phyloP scores from a whole-genome alignment of 169 alveolate genomes.

The Theileria equi region DNA sequence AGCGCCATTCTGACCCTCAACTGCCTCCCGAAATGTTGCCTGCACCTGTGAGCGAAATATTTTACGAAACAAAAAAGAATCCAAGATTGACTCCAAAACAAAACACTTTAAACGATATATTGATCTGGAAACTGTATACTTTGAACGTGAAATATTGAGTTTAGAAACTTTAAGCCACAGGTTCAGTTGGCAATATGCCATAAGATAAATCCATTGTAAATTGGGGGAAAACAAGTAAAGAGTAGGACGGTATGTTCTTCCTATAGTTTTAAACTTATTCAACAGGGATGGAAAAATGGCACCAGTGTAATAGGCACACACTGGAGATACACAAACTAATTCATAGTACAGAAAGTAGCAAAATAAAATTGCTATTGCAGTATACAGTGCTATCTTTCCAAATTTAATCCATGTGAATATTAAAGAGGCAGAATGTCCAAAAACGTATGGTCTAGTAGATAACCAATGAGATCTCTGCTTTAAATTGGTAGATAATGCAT shows the following conservation, averaged over 20 bases:
- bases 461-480: not conserved
- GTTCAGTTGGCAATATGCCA: constrained; percentile 10
- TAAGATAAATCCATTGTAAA: constrained; percentile 51
- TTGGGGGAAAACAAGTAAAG: constrained; percentile 35
- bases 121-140: not conserved
- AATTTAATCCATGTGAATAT: not conserved
- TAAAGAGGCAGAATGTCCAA: not conserved
- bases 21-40: constrained; percentile 44
- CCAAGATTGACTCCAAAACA: not conserved
- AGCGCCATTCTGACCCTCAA: constrained; percentile 59
- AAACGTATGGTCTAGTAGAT: no score
- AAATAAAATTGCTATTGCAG: not conserved
- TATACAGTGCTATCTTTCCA: not conserved
- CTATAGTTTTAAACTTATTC: constrained; percentile 30
- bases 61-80: constrained; percentile 25
- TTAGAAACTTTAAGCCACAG: not conserved
- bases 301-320: constrained; percentile 57
- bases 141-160: not conserved
- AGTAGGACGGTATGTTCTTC: constrained; percentile 54
- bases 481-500: not conserved
- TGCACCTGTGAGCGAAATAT: constrained; percentile 36
- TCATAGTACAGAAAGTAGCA: constrained; percentile 51
- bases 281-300: constrained; percentile 29
- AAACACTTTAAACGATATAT: not conserved
- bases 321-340: constrained; percentile 48